Conservation (phyloP, 495 filamentous ascomycete species). For the Tuber melanosporum region DNA sequence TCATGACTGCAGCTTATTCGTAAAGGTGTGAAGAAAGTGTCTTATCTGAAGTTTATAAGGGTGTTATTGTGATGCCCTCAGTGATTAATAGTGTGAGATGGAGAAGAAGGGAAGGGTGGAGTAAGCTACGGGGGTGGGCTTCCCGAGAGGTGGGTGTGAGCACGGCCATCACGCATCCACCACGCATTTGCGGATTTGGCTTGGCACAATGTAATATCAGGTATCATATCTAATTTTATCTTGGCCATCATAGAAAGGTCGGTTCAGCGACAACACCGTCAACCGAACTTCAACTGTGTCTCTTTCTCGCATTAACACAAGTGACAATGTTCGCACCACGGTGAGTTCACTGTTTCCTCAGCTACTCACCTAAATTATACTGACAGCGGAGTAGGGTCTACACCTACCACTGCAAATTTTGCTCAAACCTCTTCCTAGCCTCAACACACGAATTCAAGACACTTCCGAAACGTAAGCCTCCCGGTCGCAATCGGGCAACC, state of each 20-base stretch:
- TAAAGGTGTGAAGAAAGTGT: slow-evolving; percentile 7
- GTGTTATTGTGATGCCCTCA: background rate
- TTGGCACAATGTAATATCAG: background rate
- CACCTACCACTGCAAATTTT: slow-evolving; percentile 69
- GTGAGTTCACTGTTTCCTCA: slow-evolving; percentile 13
- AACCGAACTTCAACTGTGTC: slow-evolving; percentile 17
- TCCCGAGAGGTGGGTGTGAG: background rate
- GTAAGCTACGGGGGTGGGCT: background rate
- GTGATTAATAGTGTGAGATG: background rate
- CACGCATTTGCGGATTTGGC: background rate
- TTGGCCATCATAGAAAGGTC: slow-evolving; percentile 7
- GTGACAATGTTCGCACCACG: slow-evolving; percentile 35
- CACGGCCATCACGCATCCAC: background rate
- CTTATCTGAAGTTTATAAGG: background rate
- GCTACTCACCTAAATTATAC: background rate
- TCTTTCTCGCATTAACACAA: background rate
- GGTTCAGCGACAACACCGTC: slow-evolving; percentile 12
- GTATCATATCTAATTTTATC: slow-evolving; percentile 1
- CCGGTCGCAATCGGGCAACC: slow-evolving; percentile 46
- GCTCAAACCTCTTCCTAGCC: slow-evolving; percentile 63
- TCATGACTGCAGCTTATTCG: slow-evolving; percentile 30
- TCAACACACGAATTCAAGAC: slow-evolving; percentile 52
- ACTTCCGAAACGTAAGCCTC: slow-evolving; percentile 52
- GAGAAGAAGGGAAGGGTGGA: slow-evolving; percentile 5
- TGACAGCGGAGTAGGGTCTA: slow-evolving; percentile 36